Conservation (phyloP, 177 flowering plant species). For the Vitis hybrid region DNA sequence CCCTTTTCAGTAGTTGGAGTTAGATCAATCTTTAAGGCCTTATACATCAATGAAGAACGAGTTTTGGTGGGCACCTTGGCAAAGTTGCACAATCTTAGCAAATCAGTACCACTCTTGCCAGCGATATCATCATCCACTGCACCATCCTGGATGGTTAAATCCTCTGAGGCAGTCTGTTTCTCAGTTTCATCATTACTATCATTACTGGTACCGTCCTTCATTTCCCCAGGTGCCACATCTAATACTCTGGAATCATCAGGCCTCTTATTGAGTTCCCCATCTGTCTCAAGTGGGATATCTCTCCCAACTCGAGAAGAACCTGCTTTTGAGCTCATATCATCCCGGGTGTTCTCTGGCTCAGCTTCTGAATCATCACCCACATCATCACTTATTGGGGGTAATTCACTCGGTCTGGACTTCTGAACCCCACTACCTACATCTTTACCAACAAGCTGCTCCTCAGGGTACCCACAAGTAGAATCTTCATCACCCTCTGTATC, state of each 20-base stretch:
- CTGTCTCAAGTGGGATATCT: conserved; percentile 24
- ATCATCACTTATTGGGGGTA: conserved; percentile 24
- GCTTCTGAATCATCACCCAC: conserved; percentile 28
- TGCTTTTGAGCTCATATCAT: conserved; percentile 27
- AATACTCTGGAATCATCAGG: conserved; percentile 30
- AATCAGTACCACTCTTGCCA: conserved; percentile 33
- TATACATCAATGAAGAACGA: conserved; percentile 52
- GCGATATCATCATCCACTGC: conserved; percentile 26
- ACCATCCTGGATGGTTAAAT: conserved; percentile 13
- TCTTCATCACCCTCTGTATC: conserved; percentile 48
- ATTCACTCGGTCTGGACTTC: conserved; percentile 26
- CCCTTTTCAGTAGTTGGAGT: conserved; percentile 25
- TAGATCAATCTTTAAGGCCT: conserved; percentile 36
- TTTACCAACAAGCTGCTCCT: conserved; percentile 29
- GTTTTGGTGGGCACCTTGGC: conserved; percentile 61
- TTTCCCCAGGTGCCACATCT: conserved; percentile 26
- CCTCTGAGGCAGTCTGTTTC: conserved; percentile 26
- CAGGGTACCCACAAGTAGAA: conserved; percentile 25
- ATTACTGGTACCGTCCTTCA: conserved; percentile 21
- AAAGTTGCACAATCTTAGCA: conserved; percentile 44
- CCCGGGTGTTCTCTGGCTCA: conserved; percentile 33
- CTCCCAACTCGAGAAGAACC: conserved; percentile 33
- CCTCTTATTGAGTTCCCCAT: conserved; percentile 29
- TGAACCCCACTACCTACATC: conserved; percentile 28
- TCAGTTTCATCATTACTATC: conserved; percentile 29